Evolutionary conservation across 306 rosid genomes (phyloP).

Genomic region (Nissolia schottii): DNA sequence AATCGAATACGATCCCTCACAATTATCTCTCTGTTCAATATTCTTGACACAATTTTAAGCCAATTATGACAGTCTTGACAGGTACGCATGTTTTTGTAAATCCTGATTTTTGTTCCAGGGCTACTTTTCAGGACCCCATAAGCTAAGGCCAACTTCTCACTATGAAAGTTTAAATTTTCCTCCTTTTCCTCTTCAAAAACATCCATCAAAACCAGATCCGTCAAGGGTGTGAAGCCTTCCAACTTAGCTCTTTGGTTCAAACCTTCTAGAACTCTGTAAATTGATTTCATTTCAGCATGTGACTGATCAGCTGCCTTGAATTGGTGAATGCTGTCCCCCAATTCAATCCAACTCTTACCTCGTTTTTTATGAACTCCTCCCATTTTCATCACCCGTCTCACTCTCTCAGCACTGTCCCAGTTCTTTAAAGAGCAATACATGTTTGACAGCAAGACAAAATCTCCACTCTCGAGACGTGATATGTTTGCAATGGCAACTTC

Average conservation of each 20-base stretch:
- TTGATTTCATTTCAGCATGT: conserved; percentile 50
- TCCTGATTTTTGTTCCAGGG: conserved; percentile 57
- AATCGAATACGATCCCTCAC: conserved; percentile 76
- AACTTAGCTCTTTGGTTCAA: conserved; percentile 43
- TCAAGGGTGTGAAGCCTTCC: conserved; percentile 55
- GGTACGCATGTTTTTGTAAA: conserved; percentile 54
- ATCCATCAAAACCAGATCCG: conserved; percentile 73
- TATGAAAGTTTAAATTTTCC: conserved; percentile 47
- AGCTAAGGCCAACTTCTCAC: conserved; percentile 76
- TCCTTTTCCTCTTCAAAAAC: conserved; percentile 79
- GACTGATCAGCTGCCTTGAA: conserved; percentile 61
- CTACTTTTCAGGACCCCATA: conserved; percentile 57
- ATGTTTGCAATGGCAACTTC: conserved; percentile 63
- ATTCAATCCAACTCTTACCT: conserved; percentile 71
- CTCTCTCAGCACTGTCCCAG: conserved; percentile 65
- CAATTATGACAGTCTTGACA: conserved; percentile 57
- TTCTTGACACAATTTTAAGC: conserved; percentile 46
- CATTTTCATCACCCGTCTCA: conserved; percentile 49
- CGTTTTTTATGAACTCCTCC: conserved; percentile 51
- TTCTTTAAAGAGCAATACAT: conserved; percentile 61
- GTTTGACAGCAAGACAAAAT: conserved; percentile 64
- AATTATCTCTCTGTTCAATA: conserved; percentile 50
- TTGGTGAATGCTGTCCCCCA: conserved; percentile 42
- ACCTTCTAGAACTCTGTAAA: conserved; percentile 52
- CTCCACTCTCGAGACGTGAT: conserved; percentile 53